Evolutionary conservation across 345 rosid species (phyloP), one percentile per base, ranked within the genome.

Genomic region (Iberis pinnata): DNA sequence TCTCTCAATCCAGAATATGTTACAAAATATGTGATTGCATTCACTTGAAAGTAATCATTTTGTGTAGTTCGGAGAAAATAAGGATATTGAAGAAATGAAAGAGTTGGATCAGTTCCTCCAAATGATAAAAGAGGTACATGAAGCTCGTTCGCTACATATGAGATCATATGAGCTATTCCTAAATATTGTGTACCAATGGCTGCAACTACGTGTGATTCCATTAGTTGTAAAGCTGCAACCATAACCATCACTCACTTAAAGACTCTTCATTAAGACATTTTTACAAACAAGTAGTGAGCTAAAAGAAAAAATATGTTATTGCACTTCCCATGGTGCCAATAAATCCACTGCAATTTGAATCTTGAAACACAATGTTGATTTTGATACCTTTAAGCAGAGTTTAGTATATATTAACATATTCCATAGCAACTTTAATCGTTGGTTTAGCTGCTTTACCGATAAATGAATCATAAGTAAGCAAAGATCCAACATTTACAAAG

Each of bases 111-210:
- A 0, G 93, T 84, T 20, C 84, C 87, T 49, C 69, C 93, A 24
- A 81, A 84, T 17, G 88, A 84, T 19, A 84, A 68, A 51, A 84
- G 80, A 17, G 93, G 93, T 35, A 79, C 73, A 18, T 76, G 86
- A 18, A 84, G 86, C 67, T 84, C 93, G 29, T 76, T 77, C 33
- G 73, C 78, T 13, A 79, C 78, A 51, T 81, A 83, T 22, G 93
- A 77, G 63, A 88, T 78, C 56, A 83, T 67, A 62, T 92, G 98
- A 60, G 93, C 89, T 65, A 92, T 80, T 18, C 86, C 89, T 8
- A 96, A 92, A 46, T 96, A 92, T 50, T 88, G 98, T 24, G 98
- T 96, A 56, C 98, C 98, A 60, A 92, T 76, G 55, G 78, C 86
- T 48, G 73, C 76, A 38, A 81, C 77, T 18, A 92, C 84, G 17